Base-by-base conservation (phyloP, 257 asterid genomes). In the Fraxinus cuspidata region DNA sequence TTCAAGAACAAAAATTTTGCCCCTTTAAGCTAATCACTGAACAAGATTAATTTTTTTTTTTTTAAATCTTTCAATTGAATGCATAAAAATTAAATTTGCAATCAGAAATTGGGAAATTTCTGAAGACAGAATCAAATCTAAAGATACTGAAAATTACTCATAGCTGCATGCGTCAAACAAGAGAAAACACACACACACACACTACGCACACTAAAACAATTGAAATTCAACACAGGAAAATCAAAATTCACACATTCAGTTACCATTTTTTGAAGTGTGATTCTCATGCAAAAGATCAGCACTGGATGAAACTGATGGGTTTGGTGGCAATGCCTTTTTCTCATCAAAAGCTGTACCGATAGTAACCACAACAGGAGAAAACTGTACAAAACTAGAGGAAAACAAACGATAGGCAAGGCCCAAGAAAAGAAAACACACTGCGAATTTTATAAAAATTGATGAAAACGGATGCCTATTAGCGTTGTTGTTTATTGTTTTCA, bases 331-430 rank as follows among this genome's bases (percentile, higher is more conserved):
- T 19, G 78, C 64, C 58, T 60, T 29, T 72, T 29, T 68, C 29
- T 28, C 78, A 7, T 53, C 44, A n/a, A 70, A 49, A 25, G 64
- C 74, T 19, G 77, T 84, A 7, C 73, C 40, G 23, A 79, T 85
- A 11, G 83, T 21, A 49, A 77, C 81, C 68, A 11, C 71, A 71
- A 75, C 42, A 35, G 89, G 81, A 6, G 89, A 73, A 80, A 89
- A 86, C 72, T 78, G 90, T 25, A 84, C 74, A 51, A 78, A 88
- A 73, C 74, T 89, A 8, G 94, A 89, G 65, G 90, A 88, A 51
- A 83, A 77, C 32, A 92, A 75, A 12, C 90, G 87, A 70, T 87
- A 90, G 16, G 89, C 89, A 58, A 94, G 70, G 15, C 92, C 93
- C 72, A 90, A 35, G 11, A 92, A 35, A 71, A 94, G 80, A 70